Conservation (phyloP, 2,329 filamentous ascomycete species). For the Exserohilum turcica region DNA sequence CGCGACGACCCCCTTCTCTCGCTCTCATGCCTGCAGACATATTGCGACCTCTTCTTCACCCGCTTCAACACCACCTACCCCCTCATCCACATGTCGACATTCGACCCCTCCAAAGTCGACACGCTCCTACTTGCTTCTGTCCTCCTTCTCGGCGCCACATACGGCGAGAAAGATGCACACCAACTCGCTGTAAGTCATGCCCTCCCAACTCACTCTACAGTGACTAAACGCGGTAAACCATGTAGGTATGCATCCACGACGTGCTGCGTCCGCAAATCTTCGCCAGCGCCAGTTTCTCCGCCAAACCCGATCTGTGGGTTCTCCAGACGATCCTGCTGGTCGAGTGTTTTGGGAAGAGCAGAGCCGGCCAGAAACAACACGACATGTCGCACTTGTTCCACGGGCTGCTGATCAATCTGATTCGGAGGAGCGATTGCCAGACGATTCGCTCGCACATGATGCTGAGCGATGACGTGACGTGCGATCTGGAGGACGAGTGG, state of each 20-base stretch:
- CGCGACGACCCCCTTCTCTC: constrained; percentile 59
- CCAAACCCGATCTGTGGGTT: constrained; percentile 65
- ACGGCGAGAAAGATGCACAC: constrained; percentile 63
- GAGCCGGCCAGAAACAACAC: constrained; percentile 66
- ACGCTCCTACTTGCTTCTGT: constrained; percentile 61
- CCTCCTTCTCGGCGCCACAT: constrained; percentile 66
- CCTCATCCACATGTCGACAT: constrained; percentile 63
- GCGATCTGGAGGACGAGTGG: constrained; percentile 57
- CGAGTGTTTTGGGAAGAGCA: constrained; percentile 68
- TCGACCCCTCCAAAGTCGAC: constrained; percentile 57
- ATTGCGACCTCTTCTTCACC: constrained; percentile 64
- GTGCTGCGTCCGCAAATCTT: constrained; percentile 65
- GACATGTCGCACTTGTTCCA: constrained; percentile 67
- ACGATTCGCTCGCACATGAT: constrained; percentile 48
- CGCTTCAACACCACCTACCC: constrained; percentile 67
- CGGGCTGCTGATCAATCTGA: constrained; percentile 60
- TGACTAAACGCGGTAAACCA: constrained; percentile 5
- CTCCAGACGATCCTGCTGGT: constrained; percentile 66
- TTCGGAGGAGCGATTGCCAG: constrained; percentile 59
- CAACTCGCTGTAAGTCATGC: constrained; percentile 56
- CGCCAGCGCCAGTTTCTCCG: constrained; percentile 61
- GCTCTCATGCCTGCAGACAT: constrained; percentile 58
- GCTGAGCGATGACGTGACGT: constrained; percentile 35
- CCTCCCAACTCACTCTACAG: constrained; percentile 7
- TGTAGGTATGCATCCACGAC: constrained; percentile 63